Evolutionary conservation across 1,284 basidiomycete species (phyloP).

Genomic region (Cutaneotrichosporon curvatum): DNA sequence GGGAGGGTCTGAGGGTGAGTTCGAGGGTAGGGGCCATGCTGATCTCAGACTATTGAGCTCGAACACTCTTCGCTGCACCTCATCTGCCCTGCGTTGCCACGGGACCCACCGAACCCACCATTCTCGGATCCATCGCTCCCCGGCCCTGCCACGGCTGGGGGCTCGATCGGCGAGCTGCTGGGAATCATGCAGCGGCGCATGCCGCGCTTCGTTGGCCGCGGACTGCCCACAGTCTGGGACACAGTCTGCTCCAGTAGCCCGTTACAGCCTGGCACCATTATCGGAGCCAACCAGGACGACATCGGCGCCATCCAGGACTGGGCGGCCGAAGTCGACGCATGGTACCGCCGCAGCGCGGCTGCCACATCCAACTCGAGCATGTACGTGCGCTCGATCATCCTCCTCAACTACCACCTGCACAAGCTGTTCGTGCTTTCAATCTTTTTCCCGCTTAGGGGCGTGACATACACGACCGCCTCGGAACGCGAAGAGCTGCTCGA

Average conservation of each 20-base stretch:
- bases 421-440: slow-evolving; percentile 22
- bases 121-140: slow-evolving; percentile 5
- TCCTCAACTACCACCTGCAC: slow-evolving; percentile 24
- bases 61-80: slow-evolving; percentile 22
- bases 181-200: slow-evolving; percentile 21
- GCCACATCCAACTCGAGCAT: slow-evolving; percentile 6
- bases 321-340: slow-evolving; percentile 19
- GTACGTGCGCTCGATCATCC: slow-evolving; percentile 15
- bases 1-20: slow-evolving; percentile 21
- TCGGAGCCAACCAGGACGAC: slow-evolving; percentile 8
- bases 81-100: slow-evolving; percentile 16
- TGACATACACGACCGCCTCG: slow-evolving; percentile 5
- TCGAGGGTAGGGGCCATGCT: background rate
- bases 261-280: background rate
- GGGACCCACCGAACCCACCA: slow-evolving; percentile 12
- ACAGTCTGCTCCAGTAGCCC: slow-evolving; percentile 11
- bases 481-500: slow-evolving; percentile 16
- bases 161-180: slow-evolving; percentile 19
- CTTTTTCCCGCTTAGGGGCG: slow-evolving; percentile 16
- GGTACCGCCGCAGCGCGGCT: slow-evolving; percentile 11
- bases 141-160: slow-evolving; percentile 4
- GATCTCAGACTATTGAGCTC: slow-evolving; percentile 18
- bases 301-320: slow-evolving; percentile 15
- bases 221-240: slow-evolving; percentile 19
- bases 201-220: slow-evolving; percentile 20